Base-by-base conservation (phyloP, 208 protist species). In the Eutreptiella sp. region DNA sequence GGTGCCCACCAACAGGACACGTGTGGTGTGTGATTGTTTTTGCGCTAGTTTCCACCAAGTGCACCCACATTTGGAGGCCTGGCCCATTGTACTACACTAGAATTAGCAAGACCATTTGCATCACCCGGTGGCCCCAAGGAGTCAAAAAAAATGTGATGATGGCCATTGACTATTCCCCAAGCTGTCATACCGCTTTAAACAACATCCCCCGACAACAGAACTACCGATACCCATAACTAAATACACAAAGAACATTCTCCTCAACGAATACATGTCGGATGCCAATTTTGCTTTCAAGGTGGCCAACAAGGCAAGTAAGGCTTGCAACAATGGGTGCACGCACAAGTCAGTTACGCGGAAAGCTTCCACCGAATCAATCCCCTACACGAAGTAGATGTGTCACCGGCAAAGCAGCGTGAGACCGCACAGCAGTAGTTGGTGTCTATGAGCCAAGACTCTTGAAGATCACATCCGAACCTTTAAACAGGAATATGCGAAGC, bases 301-400 rank as follows among this genome's bases (percentile, higher is more conserved):
- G 2, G 92, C 94, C 9, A 85, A 93, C 42, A 76, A 81, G 28
- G 94, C 96, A 16, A 94, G 81, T 3, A 89, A 92, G 70, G 95
- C 92, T 11, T 96, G 14, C 78, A 93, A 29, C 86, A 95, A 69
- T 99, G 96, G 96, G 82, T 97, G 14, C 54, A 75, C 38, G 92
- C 96, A 4, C 90, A 98, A 66, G 52, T 97, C 21, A 79, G 89
- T 50, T 99, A 92, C 70, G 81, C 87, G n/a, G 73, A 78, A 33
- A 95, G 97, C 50, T 79, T 89, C 42, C 70, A 87, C 57, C 61
- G 77, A 14, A 83, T 98, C 14, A 81, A 80, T 47, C 97, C 96
- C 34, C 78, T 99, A 27, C 78, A 88, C 32, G 70, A 75, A 27
- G 87, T 96, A 69, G 89, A 97, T 53, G 76, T 77, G 24, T 47